Percentiles rank a stretch among this genome's conserved stretches.
These are phyloP conservation scores for Solanum commersonii DNA, from an alignment of 257 asterid species.

Conservation along the genomic window DNA sequence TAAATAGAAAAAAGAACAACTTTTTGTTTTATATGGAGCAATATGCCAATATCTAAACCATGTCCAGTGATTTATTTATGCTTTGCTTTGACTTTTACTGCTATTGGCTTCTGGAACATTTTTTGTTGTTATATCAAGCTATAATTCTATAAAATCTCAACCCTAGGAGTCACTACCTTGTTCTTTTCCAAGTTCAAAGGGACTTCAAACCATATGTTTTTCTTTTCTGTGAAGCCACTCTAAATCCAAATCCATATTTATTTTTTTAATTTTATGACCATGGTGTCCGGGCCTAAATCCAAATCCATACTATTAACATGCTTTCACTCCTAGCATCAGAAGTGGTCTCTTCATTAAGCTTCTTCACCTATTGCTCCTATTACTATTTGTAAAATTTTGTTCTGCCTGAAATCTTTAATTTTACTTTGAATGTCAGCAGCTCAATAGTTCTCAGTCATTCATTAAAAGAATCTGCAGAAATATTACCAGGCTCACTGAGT, in stretches of 20 bases:
- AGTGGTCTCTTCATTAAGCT: not conserved
- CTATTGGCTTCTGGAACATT: not conserved
- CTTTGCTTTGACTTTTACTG: not conserved
- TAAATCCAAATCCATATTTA: not conserved
- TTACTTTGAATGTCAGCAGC: not conserved
- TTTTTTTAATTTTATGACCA: not conserved
- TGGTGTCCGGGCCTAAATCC: not conserved
- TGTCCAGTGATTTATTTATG: not conserved
- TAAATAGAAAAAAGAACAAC: not conserved
- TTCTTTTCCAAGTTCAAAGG: not conserved
- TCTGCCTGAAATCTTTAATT: not conserved
- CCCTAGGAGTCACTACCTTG: not conserved
- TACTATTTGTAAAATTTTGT: not conserved
- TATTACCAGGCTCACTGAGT: not conserved
- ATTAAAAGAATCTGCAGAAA: not conserved
- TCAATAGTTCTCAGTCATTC: not conserved
- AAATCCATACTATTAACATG: not conserved
- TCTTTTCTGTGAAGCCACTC: not conserved
- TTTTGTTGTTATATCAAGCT: not conserved
- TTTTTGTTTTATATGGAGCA: not conserved
- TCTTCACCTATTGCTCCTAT: not conserved
- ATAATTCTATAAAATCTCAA: not conserved
- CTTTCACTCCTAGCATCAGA: not conserved
- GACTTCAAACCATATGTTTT: not conserved
- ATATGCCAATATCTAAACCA: not conserved